Base-by-base conservation (phyloP, 2,329 filamentous ascomycete species). In the Allantophomopsis lycopodina region DNA sequence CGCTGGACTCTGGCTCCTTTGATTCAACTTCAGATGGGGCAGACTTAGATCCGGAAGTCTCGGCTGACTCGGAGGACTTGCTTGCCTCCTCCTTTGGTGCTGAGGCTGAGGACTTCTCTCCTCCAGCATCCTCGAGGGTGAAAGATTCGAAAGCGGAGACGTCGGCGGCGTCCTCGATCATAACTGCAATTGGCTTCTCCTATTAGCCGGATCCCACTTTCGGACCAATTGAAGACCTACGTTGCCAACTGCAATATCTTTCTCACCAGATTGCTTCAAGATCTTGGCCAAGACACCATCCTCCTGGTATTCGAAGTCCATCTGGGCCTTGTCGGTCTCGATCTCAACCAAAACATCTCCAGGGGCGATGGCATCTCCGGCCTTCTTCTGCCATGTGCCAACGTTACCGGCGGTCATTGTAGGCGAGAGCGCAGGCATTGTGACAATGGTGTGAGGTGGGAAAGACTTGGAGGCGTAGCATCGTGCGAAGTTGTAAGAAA, bases 291-390 rank as follows among this genome's bases (percentile, higher is more conserved):
- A 73, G 44, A 94, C 75, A 69, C 89, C 91, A 60, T 96, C 91
- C 57, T 98, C 91, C 66, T 98, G 91, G 66, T 94, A 96, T 66
- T 98, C 91, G 61, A 98, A 96, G 70, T 98, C 91, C 91, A 98
- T 98, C 70, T 96, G 91, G 48, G 91, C 91, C 75, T 98, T 98
- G 67, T 98, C 91, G 54, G 91, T 98, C 75, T 98, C 91, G 56
- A 96, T 94, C 72, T 94, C 88, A 51, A 94, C 88, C 52, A 98
- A 69, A 36, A 98, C 91, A 60, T 98, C 91, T 60, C 91, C 91
- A 39, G 93, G 88, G 42, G 76, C 69, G 61, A 98, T 79, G 46
- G 69, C 58, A 63, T 98, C 91, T 58, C 91, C 91, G 50, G 79
- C 72, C 70, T 95, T 93, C 76, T 96, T 98, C 70, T 96, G 86